Conservation (phyloP, 163 green algal species). For the Scenedesmus sp. region DNA sequence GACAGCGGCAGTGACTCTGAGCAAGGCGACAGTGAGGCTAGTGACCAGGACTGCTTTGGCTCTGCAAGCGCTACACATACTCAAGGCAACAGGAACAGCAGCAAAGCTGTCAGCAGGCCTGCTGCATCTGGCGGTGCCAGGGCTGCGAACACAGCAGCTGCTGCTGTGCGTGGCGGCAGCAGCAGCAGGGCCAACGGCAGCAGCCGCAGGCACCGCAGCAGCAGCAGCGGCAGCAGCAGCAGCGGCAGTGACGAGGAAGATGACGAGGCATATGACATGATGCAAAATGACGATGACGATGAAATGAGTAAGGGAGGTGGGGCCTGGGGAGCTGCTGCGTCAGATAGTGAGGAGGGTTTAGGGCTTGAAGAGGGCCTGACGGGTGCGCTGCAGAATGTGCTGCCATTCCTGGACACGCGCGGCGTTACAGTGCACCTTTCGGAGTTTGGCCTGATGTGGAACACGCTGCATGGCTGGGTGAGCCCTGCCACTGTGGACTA, state of each 20-base stretch:
- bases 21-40: neutral
- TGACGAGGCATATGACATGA: neutral
- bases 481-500: slow-evolving; percentile 18
- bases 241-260: slow-evolving; percentile 17
- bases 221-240: neutral
- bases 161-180: neutral
- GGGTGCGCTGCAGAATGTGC: neutral
- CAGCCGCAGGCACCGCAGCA: neutral
- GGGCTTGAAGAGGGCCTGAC: neutral
- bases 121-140: neutral
- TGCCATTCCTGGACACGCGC: slow-evolving; percentile 40
- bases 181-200: neutral
- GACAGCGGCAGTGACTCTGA: neutral
- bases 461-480: slow-evolving; percentile 25
- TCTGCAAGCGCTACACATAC: no score
- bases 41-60: slow-evolving; percentile 2
- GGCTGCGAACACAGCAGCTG: neutral
- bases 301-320: neutral
- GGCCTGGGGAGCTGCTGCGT: neutral
- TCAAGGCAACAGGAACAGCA: neutral
- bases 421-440: slow-evolving; percentile 41
- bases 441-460: slow-evolving; percentile 50
- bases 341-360: neutral
- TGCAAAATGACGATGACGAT: neutral
- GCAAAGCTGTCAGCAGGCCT: neutral